These are phyloP conservation scores for Diaporthe capsici DNA, from an alignment of 2,329 filamentous ascomycete genomes.

Conservation along the genomic window DNA sequence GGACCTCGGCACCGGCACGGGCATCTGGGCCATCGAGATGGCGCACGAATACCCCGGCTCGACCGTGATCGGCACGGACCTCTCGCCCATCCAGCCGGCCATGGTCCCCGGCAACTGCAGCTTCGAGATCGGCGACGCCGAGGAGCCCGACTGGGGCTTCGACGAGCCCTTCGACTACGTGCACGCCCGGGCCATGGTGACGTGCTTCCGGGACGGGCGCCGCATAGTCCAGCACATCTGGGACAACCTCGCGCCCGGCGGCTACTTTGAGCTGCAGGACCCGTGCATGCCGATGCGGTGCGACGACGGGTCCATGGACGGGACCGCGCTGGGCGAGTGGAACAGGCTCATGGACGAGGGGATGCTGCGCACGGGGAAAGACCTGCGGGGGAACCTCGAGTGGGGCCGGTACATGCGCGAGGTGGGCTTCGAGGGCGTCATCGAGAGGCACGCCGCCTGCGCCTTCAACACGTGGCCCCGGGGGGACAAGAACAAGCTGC, in stretches of 20 bases:
- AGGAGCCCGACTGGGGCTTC: constrained; percentile 63
- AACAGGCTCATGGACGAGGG: constrained; percentile 51
- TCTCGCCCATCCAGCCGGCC: constrained; percentile 59
- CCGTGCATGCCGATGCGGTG: constrained; percentile 49
- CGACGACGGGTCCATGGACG: constrained; percentile 50
- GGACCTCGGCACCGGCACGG: constrained; percentile 63
- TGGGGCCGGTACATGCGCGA: constrained; percentile 49
- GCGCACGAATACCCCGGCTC: constrained; percentile 56
- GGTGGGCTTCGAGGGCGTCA: constrained; percentile 50
- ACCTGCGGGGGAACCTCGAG: constrained; percentile 48
- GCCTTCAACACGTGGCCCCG: constrained; percentile 55
- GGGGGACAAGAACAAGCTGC: constrained; percentile 51
- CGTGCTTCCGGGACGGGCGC: constrained; percentile 64
- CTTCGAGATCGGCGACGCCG: constrained; percentile 69
- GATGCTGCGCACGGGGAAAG: constrained; percentile 46
- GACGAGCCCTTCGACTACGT: constrained; percentile 67
- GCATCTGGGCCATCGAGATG: constrained; percentile 65
- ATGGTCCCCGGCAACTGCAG: constrained; percentile 65
- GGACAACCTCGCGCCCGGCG: constrained; percentile 56
- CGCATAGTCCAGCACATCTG: constrained; percentile 61
- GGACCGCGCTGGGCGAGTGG: constrained; percentile 51
- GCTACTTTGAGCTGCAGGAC: constrained; percentile 55
- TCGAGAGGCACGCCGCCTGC: constrained; percentile 50
- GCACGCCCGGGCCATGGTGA: constrained; percentile 64
- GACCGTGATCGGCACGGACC: constrained; percentile 58